Conservation (phyloP, 257 asterid genomes). For the Ocimum tenuiflorum region DNA sequence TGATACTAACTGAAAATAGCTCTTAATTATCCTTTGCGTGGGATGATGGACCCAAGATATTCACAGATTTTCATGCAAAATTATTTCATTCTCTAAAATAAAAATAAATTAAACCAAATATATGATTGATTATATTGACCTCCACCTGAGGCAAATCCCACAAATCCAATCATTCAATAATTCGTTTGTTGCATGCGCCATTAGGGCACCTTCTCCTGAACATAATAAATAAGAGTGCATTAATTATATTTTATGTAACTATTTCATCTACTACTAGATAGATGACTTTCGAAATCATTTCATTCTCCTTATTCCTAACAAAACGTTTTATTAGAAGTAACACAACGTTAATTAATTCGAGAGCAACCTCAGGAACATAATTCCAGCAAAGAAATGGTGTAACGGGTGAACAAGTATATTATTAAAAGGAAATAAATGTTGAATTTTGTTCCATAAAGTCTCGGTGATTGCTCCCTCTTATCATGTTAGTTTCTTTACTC, state of each 20-base stretch:
- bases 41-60: constrained; percentile 13
- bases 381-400: too few relatives aligned
- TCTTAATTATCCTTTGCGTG: constrained; percentile 14
- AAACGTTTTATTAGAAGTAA: too few relatives aligned
- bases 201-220: neutral
- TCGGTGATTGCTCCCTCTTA: neutral
- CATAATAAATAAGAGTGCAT: too few relatives aligned
- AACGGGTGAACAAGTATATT: too few relatives aligned
- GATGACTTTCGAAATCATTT: too few relatives aligned
- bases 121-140: neutral
- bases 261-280: too few relatives aligned
- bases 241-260: neutral
- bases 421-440: neutral
- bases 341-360: too few relatives aligned
- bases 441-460: neutral
- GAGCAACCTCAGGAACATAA: too few relatives aligned
- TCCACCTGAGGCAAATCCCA: neutral
- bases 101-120: too few relatives aligned
- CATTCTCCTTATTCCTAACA: too few relatives aligned
- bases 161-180: constrained; percentile 9
- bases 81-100: neutral
- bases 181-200: constrained; percentile 12
- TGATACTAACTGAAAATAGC: neutral
- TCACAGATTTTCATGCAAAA: constrained; percentile 6
- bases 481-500: neutral